Base-by-base conservation (phyloP, 2,329 filamentous ascomycete species). In the Xylariaceae sp. region DNA sequence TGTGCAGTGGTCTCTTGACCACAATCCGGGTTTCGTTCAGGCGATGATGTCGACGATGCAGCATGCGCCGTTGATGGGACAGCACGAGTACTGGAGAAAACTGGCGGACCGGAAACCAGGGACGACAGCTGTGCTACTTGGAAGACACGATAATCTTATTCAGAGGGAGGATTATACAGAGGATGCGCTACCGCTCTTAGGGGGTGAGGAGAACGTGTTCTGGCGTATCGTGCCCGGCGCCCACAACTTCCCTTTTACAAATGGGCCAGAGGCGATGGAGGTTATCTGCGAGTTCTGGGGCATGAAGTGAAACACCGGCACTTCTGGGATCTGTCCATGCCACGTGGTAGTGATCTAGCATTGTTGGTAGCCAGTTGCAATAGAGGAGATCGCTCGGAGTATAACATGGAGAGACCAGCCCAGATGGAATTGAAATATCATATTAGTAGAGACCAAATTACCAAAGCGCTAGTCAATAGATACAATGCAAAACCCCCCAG, bases 201-300 rank as follows among this genome's bases (percentile, higher is more conserved):
- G 74, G 12, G 76, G 78, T 9, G 57, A 62, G 37, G 65, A 68
- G 1, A 67, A 67, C 12, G 68, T 80, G 6, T 60, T 63, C 32
- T 79, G 76, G 71, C 67, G 63, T 26, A 56, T 75, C 9, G 62
- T 82, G 1, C 68, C 70, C 0, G 77, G 76, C 2, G 72, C 69
- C 2, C 79, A 83, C 52, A 78, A 83, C 48, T 82, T 83, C 51
- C 76, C 79, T 13, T 80, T 81, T 65, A 78, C 76, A n/a, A 68
- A 74, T 44, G 56, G 66, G 0, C 52, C 60, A 6, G 56, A 64
- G 28, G 70, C 76, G 9, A 51, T 79, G 43, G 53, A 60, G 32
- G 66, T 65, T 41, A 62, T 81, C 9, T 69, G 72, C 41, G 59
- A 62, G 22, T 69, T 75, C 43, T 80, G 74, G 74, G 64, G 53